phyloP scores from a whole-genome alignment of 2,329 filamentous ascomycete genomes.

The Colletotrichum phormii region DNA sequence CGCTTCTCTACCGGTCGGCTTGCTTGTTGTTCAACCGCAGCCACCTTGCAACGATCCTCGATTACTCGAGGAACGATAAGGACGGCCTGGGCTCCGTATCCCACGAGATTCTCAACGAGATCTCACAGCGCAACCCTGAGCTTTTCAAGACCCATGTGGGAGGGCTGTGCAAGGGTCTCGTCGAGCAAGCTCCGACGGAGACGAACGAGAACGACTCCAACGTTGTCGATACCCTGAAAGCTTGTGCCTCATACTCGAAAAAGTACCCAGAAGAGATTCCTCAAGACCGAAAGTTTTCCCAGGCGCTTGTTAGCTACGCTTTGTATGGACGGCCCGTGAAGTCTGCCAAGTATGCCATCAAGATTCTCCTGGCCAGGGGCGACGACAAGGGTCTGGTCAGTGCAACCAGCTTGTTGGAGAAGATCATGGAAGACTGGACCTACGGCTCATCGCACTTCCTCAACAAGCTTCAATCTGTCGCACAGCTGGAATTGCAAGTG shows the following conservation, averaged over 20 bases:
- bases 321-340: constrained; percentile 83
- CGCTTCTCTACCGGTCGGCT: constrained; percentile 85
- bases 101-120: constrained; percentile 91
- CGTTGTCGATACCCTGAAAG: constrained; percentile 92
- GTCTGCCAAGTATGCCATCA: constrained; percentile 93
- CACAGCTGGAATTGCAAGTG: constrained; percentile 81
- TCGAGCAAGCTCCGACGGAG: constrained; percentile 80
- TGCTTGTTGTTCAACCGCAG: constrained; percentile 94
- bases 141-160: constrained; percentile 94
- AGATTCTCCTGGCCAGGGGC: constrained; percentile 82
- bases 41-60: constrained; percentile 90
- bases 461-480: constrained; percentile 76
- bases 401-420: constrained; percentile 83
- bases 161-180: constrained; percentile 88
- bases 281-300: constrained; percentile 81
- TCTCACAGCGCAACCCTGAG: constrained; percentile 88
- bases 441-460: constrained; percentile 82
- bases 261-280: constrained; percentile 88
- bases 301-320: constrained; percentile 85
- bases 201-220: constrained; percentile 75
- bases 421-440: constrained; percentile 78
- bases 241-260: constrained; percentile 90
- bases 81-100: constrained; percentile 81
- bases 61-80: constrained; percentile 86
- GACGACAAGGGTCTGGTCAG: constrained; percentile 83